phyloP scores from a whole-genome alignment of 176 grass and related monocot species.

The Alopecurus myosuroides region DNA sequence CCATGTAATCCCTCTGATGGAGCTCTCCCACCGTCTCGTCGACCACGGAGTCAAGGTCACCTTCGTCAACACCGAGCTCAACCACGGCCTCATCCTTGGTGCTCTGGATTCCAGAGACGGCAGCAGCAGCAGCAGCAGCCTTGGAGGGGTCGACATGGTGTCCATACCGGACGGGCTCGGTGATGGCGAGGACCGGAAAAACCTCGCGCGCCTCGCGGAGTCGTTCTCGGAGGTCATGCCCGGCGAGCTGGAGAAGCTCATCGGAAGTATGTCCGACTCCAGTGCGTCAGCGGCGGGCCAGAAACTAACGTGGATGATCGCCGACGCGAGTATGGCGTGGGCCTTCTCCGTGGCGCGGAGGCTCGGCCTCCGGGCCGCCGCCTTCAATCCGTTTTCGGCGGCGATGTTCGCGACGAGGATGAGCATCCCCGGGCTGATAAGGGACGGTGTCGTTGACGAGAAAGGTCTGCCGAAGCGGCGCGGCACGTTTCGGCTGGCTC shows the following conservation, averaged over 20 bases:
- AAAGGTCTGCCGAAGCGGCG: constrained; percentile 21
- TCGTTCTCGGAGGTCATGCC: constrained; percentile 43
- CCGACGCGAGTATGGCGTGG: constrained; percentile 57
- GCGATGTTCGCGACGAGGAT: constrained; percentile 23
- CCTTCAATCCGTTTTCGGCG: constrained; percentile 35
- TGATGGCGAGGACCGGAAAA: constrained; percentile 38
- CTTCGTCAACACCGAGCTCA: constrained; percentile 47
- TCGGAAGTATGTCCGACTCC: constrained; percentile 6
- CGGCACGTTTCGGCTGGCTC: constrained; percentile 45
- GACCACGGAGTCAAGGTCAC: constrained; percentile 40
- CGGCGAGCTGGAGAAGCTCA: constrained; percentile 39
- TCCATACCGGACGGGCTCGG: constrained; percentile 55
- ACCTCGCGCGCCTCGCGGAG: constrained; percentile 28
- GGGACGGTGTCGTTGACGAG: constrained; percentile 43
- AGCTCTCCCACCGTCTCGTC: constrained; percentile 47
- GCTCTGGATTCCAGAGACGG: constrained; percentile 7
- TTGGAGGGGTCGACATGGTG: constrained; percentile 46
- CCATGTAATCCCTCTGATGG: constrained; percentile 54
- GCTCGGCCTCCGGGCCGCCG: constrained; percentile 33
- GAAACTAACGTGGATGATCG: constrained; percentile 50
- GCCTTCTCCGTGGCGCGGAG: constrained; percentile 28
- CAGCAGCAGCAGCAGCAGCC: not conserved
- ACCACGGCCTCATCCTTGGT: constrained; percentile 17
- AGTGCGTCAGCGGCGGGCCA: not conserved
- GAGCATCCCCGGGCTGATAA: constrained; percentile 44